Evolutionary conservation across 441 rosid species (phyloP), one percentile per base, ranked within the genome.

Genomic region (Omphalea diandra): DNA sequence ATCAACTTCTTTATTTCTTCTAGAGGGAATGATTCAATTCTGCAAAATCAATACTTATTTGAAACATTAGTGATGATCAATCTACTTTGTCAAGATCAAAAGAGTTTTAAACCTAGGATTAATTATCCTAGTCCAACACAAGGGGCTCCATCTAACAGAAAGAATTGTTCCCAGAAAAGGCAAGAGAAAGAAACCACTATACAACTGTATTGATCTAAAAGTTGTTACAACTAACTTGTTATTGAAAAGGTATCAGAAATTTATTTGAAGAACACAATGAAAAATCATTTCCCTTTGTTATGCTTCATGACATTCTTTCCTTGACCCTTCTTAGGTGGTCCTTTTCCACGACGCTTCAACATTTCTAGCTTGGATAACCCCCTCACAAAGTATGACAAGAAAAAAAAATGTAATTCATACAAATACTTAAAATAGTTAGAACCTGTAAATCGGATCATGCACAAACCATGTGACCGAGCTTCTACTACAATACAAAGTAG

Each of bases 281-380:
- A 32, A 33, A n/a, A 71, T 71, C 66, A 78, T 57, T 75, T 78
- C 57, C 75, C 75, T 52, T 85, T 88, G 78, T 67, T 88, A 57
- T 90, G 92, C 72, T 88, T 89, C 0, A 70, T 75, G 5, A 90
- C 92, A 70, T 90, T 88, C 75, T 62, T 88, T 75, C 94, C 94
- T 29, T 86, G 89, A 71, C 94, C 94, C 85, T 90, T 92, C 93
- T 88, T 82, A 35, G 90, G 94, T 17, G 91, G 84, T 76, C 90
- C 96, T 80, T 92, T 92, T 38, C 90, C 75, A 60, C 90, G 87
- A 59, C 90, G 85, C 79, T 90, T 90, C 84, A 88, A 83, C 90
- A 87, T 84, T 82, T 83, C 85, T 75, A 91, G 96, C 79, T 85
- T 89, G 24, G 88, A 79, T 68, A 86, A 67, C 55, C 89, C 91